Percentiles rank a stretch among this genome's conserved stretches.
Evolutionary conservation across 495 filamentous ascomycete species (phyloP).

Genomic region (Penicillium dipodomyicola): DNA sequence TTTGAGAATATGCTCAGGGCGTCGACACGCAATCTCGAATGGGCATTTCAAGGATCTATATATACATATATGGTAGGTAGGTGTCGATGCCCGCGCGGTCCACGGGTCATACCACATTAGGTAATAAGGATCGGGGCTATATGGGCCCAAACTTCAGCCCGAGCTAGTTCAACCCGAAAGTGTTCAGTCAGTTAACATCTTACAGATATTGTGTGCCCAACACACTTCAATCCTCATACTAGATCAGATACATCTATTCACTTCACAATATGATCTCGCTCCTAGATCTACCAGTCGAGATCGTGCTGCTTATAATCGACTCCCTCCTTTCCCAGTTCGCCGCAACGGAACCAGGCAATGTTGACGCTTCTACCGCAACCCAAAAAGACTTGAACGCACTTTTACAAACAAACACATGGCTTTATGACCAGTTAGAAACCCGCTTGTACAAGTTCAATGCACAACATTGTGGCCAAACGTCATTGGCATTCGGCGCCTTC

Average conservation of each 20-base stretch:
- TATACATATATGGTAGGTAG: no score
- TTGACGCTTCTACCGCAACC: neutral
- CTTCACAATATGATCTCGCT: neutral
- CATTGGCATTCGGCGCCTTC: conserved; percentile 2
- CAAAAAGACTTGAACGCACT: neutral
- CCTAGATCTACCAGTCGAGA: neutral
- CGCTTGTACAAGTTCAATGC: neutral
- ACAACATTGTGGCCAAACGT: neutral
- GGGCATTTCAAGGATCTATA: no score
- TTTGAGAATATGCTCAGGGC: no score
- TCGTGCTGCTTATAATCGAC: neutral
- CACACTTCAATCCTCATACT: neutral
- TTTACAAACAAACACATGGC: neutral
- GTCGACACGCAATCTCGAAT: no score
- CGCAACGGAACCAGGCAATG: neutral
- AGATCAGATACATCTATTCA: neutral
- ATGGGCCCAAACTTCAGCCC: neutral
- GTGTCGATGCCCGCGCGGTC: no score
- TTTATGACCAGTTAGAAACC: neutral
- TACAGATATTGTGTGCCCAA: neutral
- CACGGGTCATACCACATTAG: neutral
- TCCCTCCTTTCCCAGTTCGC: neutral
- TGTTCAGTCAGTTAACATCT: neutral
- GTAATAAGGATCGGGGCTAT: no score
- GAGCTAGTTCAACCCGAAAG: neutral